These are phyloP conservation scores for Torulaspora delbrueckii DNA, from an alignment of 805 yeast genomes.

Conservation along the genomic window DNA sequence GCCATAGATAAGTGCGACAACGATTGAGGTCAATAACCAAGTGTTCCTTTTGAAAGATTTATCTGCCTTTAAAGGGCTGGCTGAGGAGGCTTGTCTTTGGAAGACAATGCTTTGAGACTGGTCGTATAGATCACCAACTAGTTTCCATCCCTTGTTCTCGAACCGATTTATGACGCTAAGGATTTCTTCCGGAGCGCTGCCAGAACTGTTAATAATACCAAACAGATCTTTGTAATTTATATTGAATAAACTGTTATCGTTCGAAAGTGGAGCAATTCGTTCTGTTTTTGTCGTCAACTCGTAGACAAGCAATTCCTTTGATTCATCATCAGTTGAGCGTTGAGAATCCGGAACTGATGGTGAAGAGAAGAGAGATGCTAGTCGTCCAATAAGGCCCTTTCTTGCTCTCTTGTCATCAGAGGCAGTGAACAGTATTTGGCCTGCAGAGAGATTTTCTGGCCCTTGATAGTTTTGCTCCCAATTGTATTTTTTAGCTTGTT, in stretches of 20 bases:
- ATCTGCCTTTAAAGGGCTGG: neutral
- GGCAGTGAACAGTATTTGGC: slow-evolving; percentile 17
- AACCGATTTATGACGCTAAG: slow-evolving; percentile 19
- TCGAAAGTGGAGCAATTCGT: slow-evolving; percentile 7
- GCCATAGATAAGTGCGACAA: neutral
- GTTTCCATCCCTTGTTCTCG: slow-evolving; percentile 26
- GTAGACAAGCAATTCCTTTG: slow-evolving; percentile 14
- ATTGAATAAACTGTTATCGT: slow-evolving; percentile 17
- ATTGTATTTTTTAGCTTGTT: slow-evolving; percentile 19
- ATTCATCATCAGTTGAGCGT: neutral
- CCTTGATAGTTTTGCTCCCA: slow-evolving; percentile 20
- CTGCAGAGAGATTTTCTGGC: slow-evolving; percentile 14
- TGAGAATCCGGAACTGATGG: neutral
- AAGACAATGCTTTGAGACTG: slow-evolving; percentile 22
- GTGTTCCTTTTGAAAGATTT: neutral
- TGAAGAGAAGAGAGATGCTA: neutral
- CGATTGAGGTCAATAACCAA: neutral
- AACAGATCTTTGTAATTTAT: slow-evolving; percentile 25
- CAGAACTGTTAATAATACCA: slow-evolving; percentile 25
- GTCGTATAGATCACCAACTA: slow-evolving; percentile 25
- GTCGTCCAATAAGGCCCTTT: neutral
- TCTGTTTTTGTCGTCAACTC: slow-evolving; percentile 14
- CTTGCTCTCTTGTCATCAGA: neutral
- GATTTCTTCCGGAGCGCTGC: slow-evolving; percentile 25
- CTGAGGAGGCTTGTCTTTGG: slow-evolving; percentile 9